These are phyloP conservation scores for Ceriops zippeliana DNA, from an alignment of 345 rosid genomes.

Conservation along the genomic window DNA sequence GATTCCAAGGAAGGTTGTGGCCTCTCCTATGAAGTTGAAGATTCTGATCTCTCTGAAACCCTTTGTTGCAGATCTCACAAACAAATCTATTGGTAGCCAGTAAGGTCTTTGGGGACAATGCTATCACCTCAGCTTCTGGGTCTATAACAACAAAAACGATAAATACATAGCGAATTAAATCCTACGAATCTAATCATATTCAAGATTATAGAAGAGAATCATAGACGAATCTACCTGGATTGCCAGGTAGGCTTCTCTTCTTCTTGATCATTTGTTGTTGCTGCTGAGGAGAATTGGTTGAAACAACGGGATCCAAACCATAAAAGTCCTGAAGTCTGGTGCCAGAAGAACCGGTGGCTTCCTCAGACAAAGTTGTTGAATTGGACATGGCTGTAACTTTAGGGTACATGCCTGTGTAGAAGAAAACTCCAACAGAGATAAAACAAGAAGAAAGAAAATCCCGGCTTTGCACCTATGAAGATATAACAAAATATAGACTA, in stretches of 20 bases:
- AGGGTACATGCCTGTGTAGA: slow-evolving; percentile 54
- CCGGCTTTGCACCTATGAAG: slow-evolving; percentile 24
- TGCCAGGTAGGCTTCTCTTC: slow-evolving; percentile 86
- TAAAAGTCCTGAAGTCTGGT: slow-evolving; percentile 49
- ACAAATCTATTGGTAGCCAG: slow-evolving; percentile 82
- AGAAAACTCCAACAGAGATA: slow-evolving; percentile 46
- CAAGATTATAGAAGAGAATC: not conserved
- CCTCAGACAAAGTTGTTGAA: slow-evolving; percentile 62
- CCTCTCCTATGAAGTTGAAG: slow-evolving; percentile 95
- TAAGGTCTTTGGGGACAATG: slow-evolving; percentile 78
- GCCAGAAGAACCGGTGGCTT: slow-evolving; percentile 63
- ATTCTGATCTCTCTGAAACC: slow-evolving; percentile 94
- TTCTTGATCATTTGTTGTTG: slow-evolving; percentile 59
- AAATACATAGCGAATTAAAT: not conserved
- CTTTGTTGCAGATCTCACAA: slow-evolving; percentile 94
- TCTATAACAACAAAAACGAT: slow-evolving; percentile 35
- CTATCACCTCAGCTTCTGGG: slow-evolving; percentile 89
- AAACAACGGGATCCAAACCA: slow-evolving; percentile 36
- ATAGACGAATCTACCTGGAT: slow-evolving; percentile 54
- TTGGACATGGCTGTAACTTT: slow-evolving; percentile 49
- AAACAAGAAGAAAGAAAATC: slow-evolving; percentile 21
- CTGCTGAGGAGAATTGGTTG: slow-evolving; percentile 33
- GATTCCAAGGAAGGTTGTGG: slow-evolving; percentile 94
- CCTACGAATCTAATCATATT: not conserved
- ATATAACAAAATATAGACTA: slow-evolving; percentile 23